Evolutionary conservation across 768 basidiomycete genomes (phyloP), one percentile per base, ranked within the genome.

Genomic region (Dioszegia crocea): DNA sequence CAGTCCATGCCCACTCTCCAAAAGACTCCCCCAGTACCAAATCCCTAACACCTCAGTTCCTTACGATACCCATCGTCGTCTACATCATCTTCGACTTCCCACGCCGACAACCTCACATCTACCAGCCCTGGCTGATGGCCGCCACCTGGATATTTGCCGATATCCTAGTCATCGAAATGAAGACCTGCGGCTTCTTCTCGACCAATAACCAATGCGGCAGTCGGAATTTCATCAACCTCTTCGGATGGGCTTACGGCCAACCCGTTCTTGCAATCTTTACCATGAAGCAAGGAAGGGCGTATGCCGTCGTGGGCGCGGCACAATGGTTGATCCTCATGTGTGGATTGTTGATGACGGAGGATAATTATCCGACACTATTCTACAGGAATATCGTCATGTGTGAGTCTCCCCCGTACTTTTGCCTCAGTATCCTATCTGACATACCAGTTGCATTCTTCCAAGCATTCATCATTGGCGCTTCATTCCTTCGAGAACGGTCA

Each of bases 401-500:
- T 68, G 31, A 65, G 61, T 69, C 38, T 26, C 2, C 40, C 10
- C 39, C 31, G 19, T 12, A 36, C 5, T n/a, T 24, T 27, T 50
- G 27, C 24, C 17, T 10, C 46, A 33, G 14, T 3, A 17, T 2
- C 12, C 11, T 4, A 36, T 31, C 45, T 62, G 27, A 59, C 85
- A 67, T 84, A 8, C 21, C 86, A 78, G 87, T 88, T 67, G 75
- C 86, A 52, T 68, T 88, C n/a, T 93, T 88, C 74, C 87, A 91
- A 61, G 80, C 78, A 3, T 91, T 93, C 76, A 78, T 94, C 60
- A 83, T 92, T 19, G 89, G 87, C 70, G 83, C 80, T 59, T 79
- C 80, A 38, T 82, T 82, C 70, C 77, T 78, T 36, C 78, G 78
- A 46, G 74, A 80, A 69, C 54, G 68, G 36, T 56, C 80, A 21